phyloP scores from a whole-genome alignment of 116 monocot genomes.

The Iris pallida region DNA sequence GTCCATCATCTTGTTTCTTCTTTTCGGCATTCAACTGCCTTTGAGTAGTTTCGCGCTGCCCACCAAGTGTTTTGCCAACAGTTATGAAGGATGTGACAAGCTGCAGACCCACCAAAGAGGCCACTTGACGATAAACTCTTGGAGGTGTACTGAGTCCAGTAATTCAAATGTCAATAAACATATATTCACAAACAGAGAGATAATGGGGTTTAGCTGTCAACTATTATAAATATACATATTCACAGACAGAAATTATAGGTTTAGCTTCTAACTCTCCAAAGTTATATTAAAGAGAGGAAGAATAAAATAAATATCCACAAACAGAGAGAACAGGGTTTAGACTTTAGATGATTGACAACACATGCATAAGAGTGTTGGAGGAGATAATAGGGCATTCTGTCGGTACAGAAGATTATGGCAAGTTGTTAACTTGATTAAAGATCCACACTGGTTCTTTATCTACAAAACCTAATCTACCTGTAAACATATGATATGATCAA shows the following conservation, averaged over 20 bases:
- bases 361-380: no score
- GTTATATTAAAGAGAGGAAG: no score
- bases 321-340: no score
- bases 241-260: not conserved
- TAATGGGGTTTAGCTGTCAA: not conserved
- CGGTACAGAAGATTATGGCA: no score
- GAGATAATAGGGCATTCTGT: no score
- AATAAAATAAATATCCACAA: no score
- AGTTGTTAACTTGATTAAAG: no score
- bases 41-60: constrained; percentile 93
- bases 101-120: constrained; percentile 83
- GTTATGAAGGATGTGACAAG: constrained; percentile 86
- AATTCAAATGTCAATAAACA: constrained; percentile 8
- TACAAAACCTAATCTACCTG: no score
- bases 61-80: constrained; percentile 72
- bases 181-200: constrained; percentile 5
- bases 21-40: constrained; percentile 95
- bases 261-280: no score
- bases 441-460: no score
- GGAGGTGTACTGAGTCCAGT: constrained; percentile 68
- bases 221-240: not conserved
- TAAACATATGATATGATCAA: no score
- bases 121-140: constrained; percentile 87
- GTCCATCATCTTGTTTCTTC: constrained; percentile 79
- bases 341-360: no score